These are phyloP conservation scores for Otatea glauca DNA, from an alignment of 176 grass and related monocot species.

Conservation along the genomic window DNA sequence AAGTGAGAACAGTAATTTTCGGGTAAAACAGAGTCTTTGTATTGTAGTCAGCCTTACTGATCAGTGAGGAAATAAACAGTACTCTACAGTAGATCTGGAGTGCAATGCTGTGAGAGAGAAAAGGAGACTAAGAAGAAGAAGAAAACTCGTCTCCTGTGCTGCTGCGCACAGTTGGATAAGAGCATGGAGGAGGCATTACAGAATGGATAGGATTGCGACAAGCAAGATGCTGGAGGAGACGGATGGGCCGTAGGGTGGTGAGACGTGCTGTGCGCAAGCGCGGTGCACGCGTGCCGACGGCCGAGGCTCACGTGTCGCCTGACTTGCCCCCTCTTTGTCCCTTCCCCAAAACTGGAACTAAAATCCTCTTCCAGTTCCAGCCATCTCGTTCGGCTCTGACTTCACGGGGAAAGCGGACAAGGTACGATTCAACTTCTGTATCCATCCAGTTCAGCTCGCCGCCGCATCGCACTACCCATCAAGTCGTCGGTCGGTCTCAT, in stretches of 20 bases:
- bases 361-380: background rate
- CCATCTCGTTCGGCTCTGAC: background rate
- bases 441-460: background rate
- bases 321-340: background rate
- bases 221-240: background rate
- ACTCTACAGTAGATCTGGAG: background rate
- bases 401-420: background rate
- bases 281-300: background rate
- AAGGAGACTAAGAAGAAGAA: no score
- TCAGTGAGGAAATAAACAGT: background rate
- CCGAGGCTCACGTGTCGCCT: conserved; percentile 31
- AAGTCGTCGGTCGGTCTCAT: background rate
- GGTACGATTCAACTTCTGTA: background rate
- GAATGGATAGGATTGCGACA: background rate
- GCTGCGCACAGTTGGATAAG: no score
- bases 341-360: background rate
- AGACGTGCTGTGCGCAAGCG: background rate
- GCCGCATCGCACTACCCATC: background rate
- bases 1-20: background rate
- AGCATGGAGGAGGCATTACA: no score
- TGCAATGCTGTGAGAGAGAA: no score
- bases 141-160: no score
- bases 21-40: background rate
- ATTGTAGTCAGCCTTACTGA: background rate
- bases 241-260: no score